A percentile compares a stretch with the other conserved stretches of the same genome.
Conservation (phyloP, 169 alveolate genomes). For the Theileria annulata region DNA sequence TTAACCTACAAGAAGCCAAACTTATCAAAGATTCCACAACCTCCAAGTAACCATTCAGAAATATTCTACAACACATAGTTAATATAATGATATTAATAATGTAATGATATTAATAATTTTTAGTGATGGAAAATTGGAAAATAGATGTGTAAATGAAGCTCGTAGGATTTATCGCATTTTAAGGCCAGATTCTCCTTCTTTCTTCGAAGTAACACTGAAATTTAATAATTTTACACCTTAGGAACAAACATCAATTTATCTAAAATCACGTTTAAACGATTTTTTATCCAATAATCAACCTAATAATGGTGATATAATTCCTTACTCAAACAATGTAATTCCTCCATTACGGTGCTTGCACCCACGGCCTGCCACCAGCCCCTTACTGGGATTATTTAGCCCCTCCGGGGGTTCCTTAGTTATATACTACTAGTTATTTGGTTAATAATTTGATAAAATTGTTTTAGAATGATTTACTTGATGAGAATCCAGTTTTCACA, state of each 20-base stretch:
- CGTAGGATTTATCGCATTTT: slow-evolving; percentile 42
- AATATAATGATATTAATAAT: neutral
- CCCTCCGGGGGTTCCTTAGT: no score
- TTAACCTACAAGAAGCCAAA: slow-evolving; percentile 26
- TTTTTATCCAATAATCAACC: slow-evolving; percentile 14
- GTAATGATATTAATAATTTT: neutral
- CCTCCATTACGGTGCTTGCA: no score
- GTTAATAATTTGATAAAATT: no score
- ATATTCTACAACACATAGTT: neutral
- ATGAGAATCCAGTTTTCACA: slow-evolving; percentile 33
- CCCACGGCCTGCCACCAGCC: no score
- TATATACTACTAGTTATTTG: no score
- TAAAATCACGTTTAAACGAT: slow-evolving; percentile 42
- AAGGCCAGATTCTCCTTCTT: slow-evolving; percentile 64
- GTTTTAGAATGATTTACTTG: neutral
- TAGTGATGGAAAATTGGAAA: slow-evolving; percentile 5
- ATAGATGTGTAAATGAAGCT: slow-evolving; percentile 36
- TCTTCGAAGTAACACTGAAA: slow-evolving; percentile 40
- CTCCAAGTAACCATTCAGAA: neutral
- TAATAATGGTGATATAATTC: slow-evolving; percentile 24
- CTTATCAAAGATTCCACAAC: slow-evolving; percentile 8
- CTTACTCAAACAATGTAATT: neutral
- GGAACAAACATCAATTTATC: slow-evolving; percentile 54
- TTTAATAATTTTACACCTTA: neutral
- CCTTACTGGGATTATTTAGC: no score